These are phyloP conservation scores for Pichia californica DNA, from an alignment of 805 yeast species.

Conservation along the genomic window DNA sequence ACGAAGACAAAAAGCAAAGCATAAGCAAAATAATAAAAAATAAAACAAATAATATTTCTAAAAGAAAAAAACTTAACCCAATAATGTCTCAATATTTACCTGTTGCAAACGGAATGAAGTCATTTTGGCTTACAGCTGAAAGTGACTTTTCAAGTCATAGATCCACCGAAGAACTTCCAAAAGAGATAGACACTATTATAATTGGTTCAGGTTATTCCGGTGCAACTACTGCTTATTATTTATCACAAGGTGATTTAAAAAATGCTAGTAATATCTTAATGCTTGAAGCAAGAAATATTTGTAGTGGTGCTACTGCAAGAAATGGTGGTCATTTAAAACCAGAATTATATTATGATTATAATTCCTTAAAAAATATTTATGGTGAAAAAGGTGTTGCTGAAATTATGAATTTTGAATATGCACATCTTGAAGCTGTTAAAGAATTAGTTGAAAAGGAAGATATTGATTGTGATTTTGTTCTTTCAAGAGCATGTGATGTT, in stretches of 20 bases:
- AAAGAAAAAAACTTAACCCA: no score
- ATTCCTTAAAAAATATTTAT: constrained; percentile 13
- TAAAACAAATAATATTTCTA: neutral
- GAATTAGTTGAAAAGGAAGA: constrained; percentile 27
- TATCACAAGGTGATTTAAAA: constrained; percentile 15
- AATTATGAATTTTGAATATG: constrained; percentile 33
- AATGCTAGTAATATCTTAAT: constrained; percentile 14
- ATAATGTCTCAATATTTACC: constrained; percentile 13
- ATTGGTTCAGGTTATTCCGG: constrained; percentile 44
- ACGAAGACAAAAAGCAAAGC: neutral
- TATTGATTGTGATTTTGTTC: constrained; percentile 30
- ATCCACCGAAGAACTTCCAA: constrained; percentile 26
- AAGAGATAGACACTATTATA: constrained; percentile 33
- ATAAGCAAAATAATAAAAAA: neutral
- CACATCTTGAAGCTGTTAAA: constrained; percentile 29
- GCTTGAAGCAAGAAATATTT: constrained; percentile 38
- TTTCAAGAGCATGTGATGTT: constrained; percentile 27
- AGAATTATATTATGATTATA: constrained; percentile 17
- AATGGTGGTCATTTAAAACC: constrained; percentile 47
- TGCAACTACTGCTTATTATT: constrained; percentile 32
- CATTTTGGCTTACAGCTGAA: constrained; percentile 22
- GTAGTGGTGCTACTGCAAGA: constrained; percentile 40
- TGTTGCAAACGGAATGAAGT: constrained; percentile 15
- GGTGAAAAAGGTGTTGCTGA: constrained; percentile 30
- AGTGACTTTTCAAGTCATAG: constrained; percentile 16